phyloP scores from a whole-genome alignment of 2,329 filamentous ascomycete genomes.

The Alternaria infectoria region DNA sequence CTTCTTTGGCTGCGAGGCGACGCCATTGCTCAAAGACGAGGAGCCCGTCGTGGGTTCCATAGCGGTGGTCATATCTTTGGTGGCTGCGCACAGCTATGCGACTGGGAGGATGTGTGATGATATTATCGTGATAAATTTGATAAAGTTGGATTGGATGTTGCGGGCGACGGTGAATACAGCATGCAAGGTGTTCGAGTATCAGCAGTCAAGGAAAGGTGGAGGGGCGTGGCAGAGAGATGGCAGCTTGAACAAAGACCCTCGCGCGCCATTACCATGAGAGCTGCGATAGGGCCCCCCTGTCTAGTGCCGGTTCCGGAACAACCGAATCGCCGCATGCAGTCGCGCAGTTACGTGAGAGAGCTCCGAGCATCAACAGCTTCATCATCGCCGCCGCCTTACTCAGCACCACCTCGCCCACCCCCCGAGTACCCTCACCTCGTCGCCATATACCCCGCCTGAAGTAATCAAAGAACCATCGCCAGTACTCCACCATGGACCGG shows the following conservation, averaged over 20 bases:
- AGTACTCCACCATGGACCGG: conserved; percentile 73
- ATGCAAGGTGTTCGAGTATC: neutral
- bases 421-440: neutral
- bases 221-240: conserved; percentile 11
- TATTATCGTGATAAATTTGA: neutral
- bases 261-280: conserved; percentile 9
- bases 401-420: conserved; percentile 3
- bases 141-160: neutral
- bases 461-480: neutral
- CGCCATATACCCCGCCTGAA: neutral
- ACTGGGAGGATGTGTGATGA: neutral
- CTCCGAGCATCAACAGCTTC: conserved; percentile 17
- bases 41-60: conserved; percentile 13
- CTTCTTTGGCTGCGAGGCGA: conserved; percentile 64
- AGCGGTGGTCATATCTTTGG: conserved; percentile 20
- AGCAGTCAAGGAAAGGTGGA: neutral
- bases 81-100: conserved; percentile 22
- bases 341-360: conserved; percentile 18
- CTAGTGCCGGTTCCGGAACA: conserved; percentile 16
- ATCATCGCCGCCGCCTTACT: conserved; percentile 17
- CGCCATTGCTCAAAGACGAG: conserved; percentile 31
- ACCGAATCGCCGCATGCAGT: conserved; percentile 16
- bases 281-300: conserved; percentile 14
- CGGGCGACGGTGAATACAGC: neutral
- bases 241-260: conserved; percentile 17